These are phyloP conservation scores for Croton laevigatus DNA, from an alignment of 441 rosid species.

Conservation along the genomic window DNA sequence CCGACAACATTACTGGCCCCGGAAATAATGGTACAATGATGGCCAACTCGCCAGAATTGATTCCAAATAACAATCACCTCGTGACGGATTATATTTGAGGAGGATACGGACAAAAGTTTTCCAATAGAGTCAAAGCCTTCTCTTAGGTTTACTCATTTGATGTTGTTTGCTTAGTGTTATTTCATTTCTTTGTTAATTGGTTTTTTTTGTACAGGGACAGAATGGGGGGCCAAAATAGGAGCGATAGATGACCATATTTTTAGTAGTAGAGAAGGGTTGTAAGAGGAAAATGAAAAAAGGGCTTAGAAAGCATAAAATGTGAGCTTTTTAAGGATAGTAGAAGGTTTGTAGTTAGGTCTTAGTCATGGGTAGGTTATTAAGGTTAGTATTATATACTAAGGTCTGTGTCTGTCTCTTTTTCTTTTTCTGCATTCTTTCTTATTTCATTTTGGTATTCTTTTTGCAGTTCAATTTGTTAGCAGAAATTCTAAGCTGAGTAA, in stretches of 20 bases:
- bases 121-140: slow-evolving; percentile 2
- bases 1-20: slow-evolving; percentile 18
- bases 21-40: slow-evolving; percentile 16
- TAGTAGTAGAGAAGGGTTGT: slow-evolving; percentile 34
- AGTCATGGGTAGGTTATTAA: slow-evolving; percentile 27
- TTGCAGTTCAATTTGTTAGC: slow-evolving; percentile 49
- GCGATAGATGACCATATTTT: slow-evolving; percentile 35
- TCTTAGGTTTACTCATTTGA: slow-evolving; percentile 3
- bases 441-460: slow-evolving; percentile 40
- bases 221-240: slow-evolving; percentile 31
- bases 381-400: slow-evolving; percentile 21
- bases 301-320: slow-evolving; percentile 26
- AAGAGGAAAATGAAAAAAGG: slow-evolving; percentile 24
- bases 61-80: slow-evolving; percentile 47
- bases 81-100: slow-evolving; percentile 42
- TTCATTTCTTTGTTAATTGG: slow-evolving; percentile 38
- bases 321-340: slow-evolving; percentile 29
- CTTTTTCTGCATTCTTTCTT: slow-evolving; percentile 30
- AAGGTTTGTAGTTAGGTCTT: slow-evolving; percentile 32
- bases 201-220: slow-evolving; percentile 54
- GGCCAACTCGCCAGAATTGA: slow-evolving; percentile 40
- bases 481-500: slow-evolving; percentile 31
- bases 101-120: slow-evolving; percentile 5
- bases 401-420: slow-evolving; percentile 24
- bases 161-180: slow-evolving; percentile 24